These are phyloP conservation scores for Trichocladium uniseriatum DNA, from an alignment of 495 filamentous ascomycete genomes.

Conservation along the genomic window DNA sequence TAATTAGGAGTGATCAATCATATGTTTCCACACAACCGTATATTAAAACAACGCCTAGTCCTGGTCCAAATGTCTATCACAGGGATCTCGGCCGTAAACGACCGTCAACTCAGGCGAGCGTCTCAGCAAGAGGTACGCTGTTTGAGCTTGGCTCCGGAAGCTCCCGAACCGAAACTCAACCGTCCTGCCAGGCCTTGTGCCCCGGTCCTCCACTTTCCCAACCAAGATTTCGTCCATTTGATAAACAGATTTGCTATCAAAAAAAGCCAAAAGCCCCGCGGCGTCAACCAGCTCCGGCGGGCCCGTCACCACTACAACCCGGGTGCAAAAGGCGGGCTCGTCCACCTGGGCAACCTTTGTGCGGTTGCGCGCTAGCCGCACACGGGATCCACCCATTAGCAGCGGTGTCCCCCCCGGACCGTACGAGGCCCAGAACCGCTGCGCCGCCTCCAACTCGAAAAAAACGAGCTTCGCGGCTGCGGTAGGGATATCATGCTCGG, in stretches of 20 bases:
- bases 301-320: not conserved
- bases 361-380: not conserved
- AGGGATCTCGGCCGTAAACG: not conserved
- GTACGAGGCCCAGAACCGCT: not conserved
- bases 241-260: not conserved
- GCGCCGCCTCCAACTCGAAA: slow-evolving; percentile 24
- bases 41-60: not conserved
- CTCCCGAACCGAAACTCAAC: not conserved
- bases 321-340: not conserved
- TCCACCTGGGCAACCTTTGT: not conserved
- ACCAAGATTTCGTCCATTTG: not conserved
- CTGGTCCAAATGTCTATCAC: not conserved
- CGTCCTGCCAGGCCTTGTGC: not conserved
- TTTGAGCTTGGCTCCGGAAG: not conserved
- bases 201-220: not conserved
- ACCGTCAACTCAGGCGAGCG: not conserved
- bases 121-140: not conserved
- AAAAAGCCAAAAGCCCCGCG: not conserved
- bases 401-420: not conserved
- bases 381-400: not conserved
- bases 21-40: too few species aligned
- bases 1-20: too few species aligned
- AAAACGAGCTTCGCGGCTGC: slow-evolving; percentile 33
- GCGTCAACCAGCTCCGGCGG: not conserved
- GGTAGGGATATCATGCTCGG: slow-evolving; percentile 13